phyloP scores from a whole-genome alignment of 192 early-diverging fungal species.

The Diversispora epigaea region DNA sequence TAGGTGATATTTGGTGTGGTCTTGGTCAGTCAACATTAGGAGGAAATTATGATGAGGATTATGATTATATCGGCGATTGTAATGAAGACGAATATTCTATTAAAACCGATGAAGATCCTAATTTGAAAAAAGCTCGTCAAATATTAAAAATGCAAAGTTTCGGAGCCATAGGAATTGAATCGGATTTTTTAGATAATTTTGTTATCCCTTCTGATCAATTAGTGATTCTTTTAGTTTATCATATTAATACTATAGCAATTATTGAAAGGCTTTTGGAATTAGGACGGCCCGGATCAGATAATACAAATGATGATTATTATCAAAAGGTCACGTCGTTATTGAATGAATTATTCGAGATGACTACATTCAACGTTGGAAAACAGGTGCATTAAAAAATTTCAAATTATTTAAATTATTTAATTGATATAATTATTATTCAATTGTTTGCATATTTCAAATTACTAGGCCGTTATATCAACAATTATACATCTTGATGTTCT shows the following conservation, averaged over 20 bases:
- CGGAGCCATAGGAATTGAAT: slow-evolving; percentile 28
- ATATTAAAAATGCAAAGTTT: slow-evolving; percentile 35
- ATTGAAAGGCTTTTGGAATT: slow-evolving; percentile 29
- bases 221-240: slow-evolving; percentile 27
- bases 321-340: slow-evolving; percentile 16
- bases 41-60: slow-evolving; percentile 34
- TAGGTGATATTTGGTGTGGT: slow-evolving; percentile 36
- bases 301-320: not conserved
- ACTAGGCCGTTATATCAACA: slow-evolving; percentile 33
- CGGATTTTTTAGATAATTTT: slow-evolving; percentile 21
- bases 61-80: slow-evolving; percentile 31
- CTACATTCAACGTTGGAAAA: slow-evolving; percentile 32
- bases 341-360: slow-evolving; percentile 25
- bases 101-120: slow-evolving; percentile 15
- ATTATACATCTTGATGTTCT: slow-evolving; percentile 35
- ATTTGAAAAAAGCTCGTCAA: slow-evolving; percentile 26
- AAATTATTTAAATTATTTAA: not conserved
- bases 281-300: slow-evolving; percentile 5
- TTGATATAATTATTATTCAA: not conserved
- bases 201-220: slow-evolving; percentile 27
- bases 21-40: slow-evolving; percentile 12
- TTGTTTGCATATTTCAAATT: not conserved
- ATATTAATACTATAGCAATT: slow-evolving; percentile 24
- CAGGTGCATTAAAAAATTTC: slow-evolving; percentile 13
- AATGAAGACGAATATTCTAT: slow-evolving; percentile 5